Evolutionary conservation across 2,329 filamentous ascomycete genomes (phyloP), one percentile per base, ranked within the genome.

Genomic region (Dendrostoma leiphaemia): DNA sequence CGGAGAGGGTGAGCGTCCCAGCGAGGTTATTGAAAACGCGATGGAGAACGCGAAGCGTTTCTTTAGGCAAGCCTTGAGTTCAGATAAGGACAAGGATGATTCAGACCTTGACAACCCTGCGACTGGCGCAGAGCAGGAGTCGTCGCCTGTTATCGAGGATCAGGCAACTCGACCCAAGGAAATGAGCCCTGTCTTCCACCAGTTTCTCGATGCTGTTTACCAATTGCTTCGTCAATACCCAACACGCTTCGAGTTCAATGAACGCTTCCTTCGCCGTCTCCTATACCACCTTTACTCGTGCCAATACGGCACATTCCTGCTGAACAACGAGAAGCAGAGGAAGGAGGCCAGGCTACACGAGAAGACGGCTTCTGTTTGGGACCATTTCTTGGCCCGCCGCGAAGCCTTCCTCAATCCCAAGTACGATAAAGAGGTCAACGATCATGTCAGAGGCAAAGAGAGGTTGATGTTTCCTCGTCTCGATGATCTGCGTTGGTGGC

Each of bases 261-360:
- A 97, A 68, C 85, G 93, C 4, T 97, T 99, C 69, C 75, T 99
- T 6, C 83, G 91, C 24, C 85, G 94, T 19, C 76, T 99, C 3
- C 78, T 97, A 2, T 99, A 97, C 67, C 94, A 99, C 68, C 81
- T 96, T 1, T 93, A 97, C 67, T 93, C 93, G 0, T 96, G 92
- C 61, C 94, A 99, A 68, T 99, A 97, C 60, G 94, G 94, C 43
- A 97, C 93, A 0, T 99, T 99, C 68, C 78, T 99, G 5, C 96
- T 90, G 71, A 97, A 99, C 72, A 95, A 85, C 53, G 94, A 99
- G 69, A 94, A 91, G 65, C 89, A 96, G 64, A 86, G 94, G 3
- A 75, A 83, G 15, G 88, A 94, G 40, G 81, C 83, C 21, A 79
- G 77, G 26, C 85, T 89, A 1, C 75, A 78, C 35, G 85, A 91